Evolutionary conservation across 208 protist genomes (phyloP), one percentile per base, ranked within the genome.

Genomic region (Leishmania martiniquensis): DNA sequence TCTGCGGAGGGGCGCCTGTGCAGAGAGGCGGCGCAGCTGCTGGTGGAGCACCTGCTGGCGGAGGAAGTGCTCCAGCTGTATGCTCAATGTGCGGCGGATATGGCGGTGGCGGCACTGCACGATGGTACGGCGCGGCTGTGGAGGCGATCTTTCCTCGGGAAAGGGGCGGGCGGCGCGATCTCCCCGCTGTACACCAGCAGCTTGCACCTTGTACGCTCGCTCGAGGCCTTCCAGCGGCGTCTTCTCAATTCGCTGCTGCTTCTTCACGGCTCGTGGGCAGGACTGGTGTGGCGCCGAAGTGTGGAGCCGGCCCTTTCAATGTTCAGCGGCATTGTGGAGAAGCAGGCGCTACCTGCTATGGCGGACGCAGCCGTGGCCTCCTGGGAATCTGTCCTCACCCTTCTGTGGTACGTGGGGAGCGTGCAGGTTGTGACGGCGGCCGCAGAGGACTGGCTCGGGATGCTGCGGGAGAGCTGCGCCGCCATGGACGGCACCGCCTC

Each of bases 151-250:
- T 89, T 91, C 60, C 70, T 95, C 39, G 67, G 20, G 37, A 15
- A 74, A 70, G 52, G 73, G 65, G 13, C 42, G 10, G 25, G 49
- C 1, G 45, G 45, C n/a, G 60, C 71, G 15, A 25, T 52, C 0
- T 73, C 52, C 67, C 73, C 72, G n/a, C 66, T 81, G 32, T 76
- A 84, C 77, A 59, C 75, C 20, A 60, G 75, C 44, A 85, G 81
- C 51, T 60, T 85, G 4, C 87, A 91, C 75, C 81, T 93, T 37
- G 62, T 90, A 69, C 81, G 89, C 37, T 87, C 85, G 37, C 45
- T 92, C 22, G 91, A 95, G 60, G 89, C 91, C 12, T 72, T 93
- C 12, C 49, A 88, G 72, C 85, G 86, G 4, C 87, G 91, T 37
- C 57, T 93, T 63, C 51, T 74, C 37, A 72, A 73, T 34, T 84